Evolutionary conservation across 148 eudicot species (phyloP), one percentile per base, ranked within the genome.

Genomic region (Vaccinium macrocarpon): DNA sequence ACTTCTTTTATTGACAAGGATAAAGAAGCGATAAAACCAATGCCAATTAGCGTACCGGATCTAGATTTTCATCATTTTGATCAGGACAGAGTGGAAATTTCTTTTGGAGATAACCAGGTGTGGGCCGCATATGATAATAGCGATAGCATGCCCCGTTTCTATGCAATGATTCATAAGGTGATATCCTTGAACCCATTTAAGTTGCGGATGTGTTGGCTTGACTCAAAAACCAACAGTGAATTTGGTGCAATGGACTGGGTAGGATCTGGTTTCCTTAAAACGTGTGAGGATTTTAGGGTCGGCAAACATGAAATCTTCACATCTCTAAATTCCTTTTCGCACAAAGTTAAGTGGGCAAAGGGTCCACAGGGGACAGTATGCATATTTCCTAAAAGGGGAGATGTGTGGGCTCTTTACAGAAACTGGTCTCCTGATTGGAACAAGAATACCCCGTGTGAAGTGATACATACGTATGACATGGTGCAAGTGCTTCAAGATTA

Each of bases 71-170:
- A 90, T 85, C 87, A 87, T 46, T 92, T 92, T 84, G 92, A 92
- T 82, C 79, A 56, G 53, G 92, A 89, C 64, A 80, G 94, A 76
- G 82, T 89, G 21, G 91, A 88, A 88, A 76, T 66, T 57, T 89
- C 87, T 85, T 92, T 92, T 13, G 64, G 64, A 25, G 89, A 87
- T 21, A 87, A 89, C 81, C 90, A 91, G 52, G 92, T 91, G 19
- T 91, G 94, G 94, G 94, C 94, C 70, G 80, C 88, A 49, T 91
- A 91, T 84, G 94, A 91, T 48, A 79, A 84, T 80, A 89, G 89
- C 57, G 94, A 89, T 74, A 92, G 94, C 19, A 91, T 91, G 94
- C 94, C 94, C 29, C 94, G 94, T 35, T 85, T 86, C 49, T 91
- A 90, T 78, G 94, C 89, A 19, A n/a, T 91, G 81, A 85, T 91